Percentiles rank a stretch among this genome's conserved stretches.
Evolutionary conservation across 306 rosid species (phyloP).

Genomic region (Vigna nakashimae): DNA sequence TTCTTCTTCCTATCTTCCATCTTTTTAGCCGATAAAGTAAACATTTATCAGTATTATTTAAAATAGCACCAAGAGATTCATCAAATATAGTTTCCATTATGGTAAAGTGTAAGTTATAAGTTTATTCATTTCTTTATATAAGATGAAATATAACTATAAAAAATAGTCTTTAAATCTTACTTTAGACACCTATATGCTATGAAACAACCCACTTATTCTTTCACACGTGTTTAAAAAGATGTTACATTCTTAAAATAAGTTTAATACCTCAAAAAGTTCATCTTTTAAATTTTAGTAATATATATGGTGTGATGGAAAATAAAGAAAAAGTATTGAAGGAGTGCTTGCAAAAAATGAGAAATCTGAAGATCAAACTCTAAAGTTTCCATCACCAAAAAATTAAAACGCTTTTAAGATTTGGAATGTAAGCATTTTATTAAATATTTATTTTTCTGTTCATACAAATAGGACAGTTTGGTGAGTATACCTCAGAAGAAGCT

Average conservation of each 20-base stretch:
- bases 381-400: neutral
- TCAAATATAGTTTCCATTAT: no score
- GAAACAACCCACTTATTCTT: no score
- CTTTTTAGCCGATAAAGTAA: no score
- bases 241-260: neutral
- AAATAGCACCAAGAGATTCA: no score
- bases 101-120: no score
- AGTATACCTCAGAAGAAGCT: constrained; percentile 39
- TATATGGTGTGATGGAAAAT: neutral
- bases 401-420: neutral
- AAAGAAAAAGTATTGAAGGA: neutral
- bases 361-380: neutral
- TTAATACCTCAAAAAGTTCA: neutral
- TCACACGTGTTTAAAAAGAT: neutral
- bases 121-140: neutral
- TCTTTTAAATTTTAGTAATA: neutral
- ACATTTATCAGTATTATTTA: no score
- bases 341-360: neutral
- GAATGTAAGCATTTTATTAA: neutral
- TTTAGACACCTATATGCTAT: no score
- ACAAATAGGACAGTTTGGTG: constrained; percentile 53
- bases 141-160: neutral
- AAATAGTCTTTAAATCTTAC: neutral
- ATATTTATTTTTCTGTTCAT: neutral
- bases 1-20: no score